Percentiles rank a stretch among this genome's conserved stretches.
These are phyloP conservation scores for Multifurca ochricompacta DNA, from an alignment of 768 basidiomycete species.

Conservation along the genomic window DNA sequence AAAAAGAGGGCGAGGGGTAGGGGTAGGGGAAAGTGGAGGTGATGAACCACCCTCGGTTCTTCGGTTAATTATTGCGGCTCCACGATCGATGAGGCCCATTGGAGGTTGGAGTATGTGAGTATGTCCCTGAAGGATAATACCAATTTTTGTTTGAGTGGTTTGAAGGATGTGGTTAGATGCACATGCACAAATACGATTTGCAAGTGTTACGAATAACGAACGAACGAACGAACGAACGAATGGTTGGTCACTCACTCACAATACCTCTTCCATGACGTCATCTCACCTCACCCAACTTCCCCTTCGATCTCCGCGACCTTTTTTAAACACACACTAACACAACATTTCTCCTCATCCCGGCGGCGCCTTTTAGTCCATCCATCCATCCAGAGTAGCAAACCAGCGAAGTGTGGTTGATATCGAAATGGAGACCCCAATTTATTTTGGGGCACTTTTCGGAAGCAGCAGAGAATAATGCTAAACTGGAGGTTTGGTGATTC, in stretches of 20 bases:
- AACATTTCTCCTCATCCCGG: too few species aligned
- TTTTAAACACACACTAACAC: too few species aligned
- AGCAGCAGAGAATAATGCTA: not conserved
- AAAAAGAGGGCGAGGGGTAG: not conserved
- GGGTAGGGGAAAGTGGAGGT: not conserved
- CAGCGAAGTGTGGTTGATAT: too few species aligned
- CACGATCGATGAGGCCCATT: not conserved
- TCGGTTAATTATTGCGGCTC: not conserved
- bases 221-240: too few species aligned
- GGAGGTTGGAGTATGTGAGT: not conserved
- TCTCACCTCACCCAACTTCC: not conserved
- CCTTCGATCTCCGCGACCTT: slow-evolving; percentile 2
- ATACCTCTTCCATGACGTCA: slow-evolving; percentile 5
- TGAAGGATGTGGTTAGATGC: too few species aligned
- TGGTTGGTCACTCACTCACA: too few species aligned
- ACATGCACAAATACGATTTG: not conserved
- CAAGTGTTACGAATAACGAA: not conserved
- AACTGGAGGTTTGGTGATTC: slow-evolving; percentile 13
- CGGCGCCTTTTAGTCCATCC: too few species aligned
- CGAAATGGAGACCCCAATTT: not conserved
- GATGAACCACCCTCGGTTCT: not conserved
- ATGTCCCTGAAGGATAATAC: not conserved
- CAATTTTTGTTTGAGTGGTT: too few species aligned
- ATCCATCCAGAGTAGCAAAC: too few species aligned
- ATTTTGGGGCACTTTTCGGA: not conserved